Base-by-base conservation (phyloP, 2,329 filamentous ascomycete genomes). In the Xylaria sp. region DNA sequence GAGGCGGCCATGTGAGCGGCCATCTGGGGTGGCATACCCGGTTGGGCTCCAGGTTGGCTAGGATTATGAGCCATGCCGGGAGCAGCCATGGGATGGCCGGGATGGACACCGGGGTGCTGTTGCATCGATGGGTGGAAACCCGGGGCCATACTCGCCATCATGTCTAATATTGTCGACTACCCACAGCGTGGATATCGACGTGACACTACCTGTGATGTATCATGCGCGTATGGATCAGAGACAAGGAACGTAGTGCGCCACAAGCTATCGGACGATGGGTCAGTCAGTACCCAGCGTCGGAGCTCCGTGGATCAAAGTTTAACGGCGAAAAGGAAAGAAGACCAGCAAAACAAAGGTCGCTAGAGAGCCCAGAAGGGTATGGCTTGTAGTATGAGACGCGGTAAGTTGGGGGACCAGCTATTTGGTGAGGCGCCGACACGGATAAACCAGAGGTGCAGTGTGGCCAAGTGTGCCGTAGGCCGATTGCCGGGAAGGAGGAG, bases 121-220 rank as follows among this genome's bases (percentile, higher is more conserved):
- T 85, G 91, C 88, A 93, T 92, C 78, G 84, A 88, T 73, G 90
- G 89, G 83, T 93, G 90, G 80, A 90, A 90, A 77, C 87, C 84
- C 75, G 87, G 87, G 72, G 84, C 85, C 82, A 91, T 88, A 81
- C 87, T 90, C 71, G 90, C 87, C 91, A 93, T 93, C 90, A 92
- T 93, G 78, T 83, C 79, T 76, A 60, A 66, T 71, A 65, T 48
- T 70, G 83, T 82, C 85, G 84, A 84, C 78, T 83, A 85, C 84
- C 86, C 87, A 88, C 86, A 75, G 75, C 76, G 85, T 88, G 86
- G 87, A 88, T 86, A 85, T 86, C 84, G 85, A 88, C 84, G 77
- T 77, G 73, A 74, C 77, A 75, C 76, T 77, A 77, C 79, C 74
- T 74, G 78, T 77, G 79, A 79, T 84, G 83, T 85, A 79, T 83